Base-by-base conservation (phyloP, 2,329 filamentous ascomycete species). In the Penicillium sp. region DNA sequence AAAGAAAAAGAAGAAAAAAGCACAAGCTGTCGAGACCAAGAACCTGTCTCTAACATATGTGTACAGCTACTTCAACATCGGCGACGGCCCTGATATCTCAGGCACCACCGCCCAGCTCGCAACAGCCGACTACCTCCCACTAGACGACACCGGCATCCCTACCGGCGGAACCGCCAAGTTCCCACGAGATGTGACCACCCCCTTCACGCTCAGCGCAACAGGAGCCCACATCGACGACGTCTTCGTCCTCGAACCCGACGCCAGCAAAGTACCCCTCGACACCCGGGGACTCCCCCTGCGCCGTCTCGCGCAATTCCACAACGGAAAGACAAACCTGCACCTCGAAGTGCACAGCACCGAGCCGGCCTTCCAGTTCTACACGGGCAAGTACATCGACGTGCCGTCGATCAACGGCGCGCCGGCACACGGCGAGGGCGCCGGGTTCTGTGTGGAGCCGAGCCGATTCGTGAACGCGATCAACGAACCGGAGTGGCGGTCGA, bases 311-410 rank as follows among this genome's bases (percentile, higher is more conserved):
- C 78, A 83, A 22, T 89, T 94, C 54, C 83, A 83, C 72, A 90
- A 97, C 72, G 84, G 90, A 5, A 79, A 79, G 46, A 88, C 86
- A 27, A 84, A 85, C 58, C 81, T 97, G 61, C 88, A 95, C 70
- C 84, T 97, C 46, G 90, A 97, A 73, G 88, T 96, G 5, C 79
- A 86, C 67, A 94, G 90, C 78, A 97, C 93, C 0, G 93, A 97
- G 79, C 94, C 94, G 0, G 90, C 91, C 0, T 97, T 97, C 80
- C 93, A 97, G 74, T 96, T 97, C 77, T 97, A 97, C 76, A 95
- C 92, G 0, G 94, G 93, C 60, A 88, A 89, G 68, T 88, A 86
- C 68, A 92, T 95, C 61, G 78, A 94, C 64, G 88, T 96, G 11
- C 88, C 89, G 0, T 87, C 74, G 54, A 77, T 79, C 21, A 79